A percentile compares a stretch with the other conserved stretches of the same genome.
phyloP scores from a whole-genome alignment of 2,329 filamentous ascomycete genomes.

The Clonostachys solani region DNA sequence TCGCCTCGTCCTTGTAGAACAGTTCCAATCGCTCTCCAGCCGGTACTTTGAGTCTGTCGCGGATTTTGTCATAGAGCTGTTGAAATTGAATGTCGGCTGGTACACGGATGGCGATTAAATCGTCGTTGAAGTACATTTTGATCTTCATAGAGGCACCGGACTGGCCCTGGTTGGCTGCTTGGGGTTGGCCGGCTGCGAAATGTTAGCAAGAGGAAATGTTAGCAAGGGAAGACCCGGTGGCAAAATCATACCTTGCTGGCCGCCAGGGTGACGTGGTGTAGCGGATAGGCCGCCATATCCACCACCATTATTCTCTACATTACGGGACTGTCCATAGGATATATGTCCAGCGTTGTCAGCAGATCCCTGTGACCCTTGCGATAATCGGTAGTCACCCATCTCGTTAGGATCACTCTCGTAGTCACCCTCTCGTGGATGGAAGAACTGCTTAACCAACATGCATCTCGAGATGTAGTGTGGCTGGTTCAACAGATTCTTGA shows the following conservation, averaged over 20 bases:
- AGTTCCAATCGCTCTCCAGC: conserved; percentile 68
- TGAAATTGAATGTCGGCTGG: conserved; percentile 74
- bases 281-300: conserved; percentile 50
- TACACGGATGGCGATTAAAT: conserved; percentile 87
- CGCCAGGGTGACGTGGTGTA: conserved; percentile 37
- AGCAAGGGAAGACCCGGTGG: not conserved
- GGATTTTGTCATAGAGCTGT: conserved; percentile 78
- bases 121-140: conserved; percentile 90
- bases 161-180: not conserved
- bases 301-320: conserved; percentile 56
- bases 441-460: conserved; percentile 83
- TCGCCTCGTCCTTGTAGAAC: conserved; percentile 81
- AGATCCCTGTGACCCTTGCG: conserved; percentile 64
- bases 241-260: conserved; percentile 10
- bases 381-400: conserved; percentile 71
- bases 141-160: conserved; percentile 67
- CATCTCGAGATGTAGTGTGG: conserved; percentile 81
- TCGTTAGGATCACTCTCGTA: conserved; percentile 81
- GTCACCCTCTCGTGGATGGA: conserved; percentile 84
- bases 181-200: not conserved
- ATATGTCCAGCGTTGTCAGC: conserved; percentile 54
- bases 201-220: no score
- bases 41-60: conserved; percentile 74
- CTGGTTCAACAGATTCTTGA: conserved; percentile 84
- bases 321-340: conserved; percentile 60